phyloP scores from a whole-genome alignment of 2,329 filamentous ascomycete genomes.

The Periconia macrospinosa region DNA sequence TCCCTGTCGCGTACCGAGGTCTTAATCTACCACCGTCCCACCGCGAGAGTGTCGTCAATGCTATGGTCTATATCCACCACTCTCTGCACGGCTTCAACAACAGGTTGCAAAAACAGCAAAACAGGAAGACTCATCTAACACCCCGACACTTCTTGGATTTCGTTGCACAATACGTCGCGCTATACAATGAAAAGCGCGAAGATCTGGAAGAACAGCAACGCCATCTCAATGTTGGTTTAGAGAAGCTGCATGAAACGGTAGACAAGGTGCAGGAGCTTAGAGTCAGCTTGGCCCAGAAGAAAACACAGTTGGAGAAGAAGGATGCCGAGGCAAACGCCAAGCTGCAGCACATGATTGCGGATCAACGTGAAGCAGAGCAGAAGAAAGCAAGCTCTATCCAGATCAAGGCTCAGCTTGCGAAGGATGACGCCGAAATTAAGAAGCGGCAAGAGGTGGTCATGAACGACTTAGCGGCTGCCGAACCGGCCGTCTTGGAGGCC shows the following conservation, averaged over 20 bases:
- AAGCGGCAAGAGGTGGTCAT: conserved; percentile 81
- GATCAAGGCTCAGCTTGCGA: conserved; percentile 82
- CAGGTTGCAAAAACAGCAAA: conserved; percentile 87
- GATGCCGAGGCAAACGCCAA: conserved; percentile 97
- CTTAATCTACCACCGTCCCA: conserved; percentile 84
- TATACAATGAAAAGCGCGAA: conserved; percentile 98
- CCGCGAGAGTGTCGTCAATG: conserved; percentile 89
- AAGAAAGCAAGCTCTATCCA: conserved; percentile 85
- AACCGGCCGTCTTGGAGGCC: conserved; percentile 89
- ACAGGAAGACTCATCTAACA: conserved; percentile 88
- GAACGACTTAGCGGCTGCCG: conserved; percentile 83
- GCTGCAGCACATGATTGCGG: conserved; percentile 92
- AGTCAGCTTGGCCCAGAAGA: conserved; percentile 89
- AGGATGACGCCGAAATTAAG: conserved; percentile 86
- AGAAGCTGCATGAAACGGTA: conserved; percentile 95
- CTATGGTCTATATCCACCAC: conserved; percentile 99
- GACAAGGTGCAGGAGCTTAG: conserved; percentile 95
- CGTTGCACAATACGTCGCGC: conserved; percentile 92
- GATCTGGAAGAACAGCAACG: conserved; percentile 98
- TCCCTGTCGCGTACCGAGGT: conserved; percentile 89
- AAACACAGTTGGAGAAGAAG: conserved; percentile 88
- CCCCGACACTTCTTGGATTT: conserved; percentile 98
- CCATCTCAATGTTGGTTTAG: conserved; percentile 95
- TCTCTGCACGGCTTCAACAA: conserved; percentile 88
- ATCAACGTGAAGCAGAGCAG: conserved; percentile 92